Conservation (phyloP, 495 filamentous ascomycete species). For the Penicillium macrosclerotiorum region DNA sequence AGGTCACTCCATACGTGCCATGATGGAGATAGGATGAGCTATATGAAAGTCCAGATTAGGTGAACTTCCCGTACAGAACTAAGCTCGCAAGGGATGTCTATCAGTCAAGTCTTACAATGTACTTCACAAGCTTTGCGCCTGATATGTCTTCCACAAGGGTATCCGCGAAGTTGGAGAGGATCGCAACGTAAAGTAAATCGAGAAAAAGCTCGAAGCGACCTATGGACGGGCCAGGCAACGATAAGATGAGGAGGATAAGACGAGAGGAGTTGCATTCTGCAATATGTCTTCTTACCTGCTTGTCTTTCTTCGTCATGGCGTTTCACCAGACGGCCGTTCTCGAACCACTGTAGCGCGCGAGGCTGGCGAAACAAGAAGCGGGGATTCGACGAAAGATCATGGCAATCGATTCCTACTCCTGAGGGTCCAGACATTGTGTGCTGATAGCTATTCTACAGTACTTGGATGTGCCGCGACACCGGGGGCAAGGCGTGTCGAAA, state of each 20-base stretch:
- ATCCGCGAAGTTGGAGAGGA: conserved; percentile 44
- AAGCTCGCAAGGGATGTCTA: no score
- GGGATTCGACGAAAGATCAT: conserved; percentile 17
- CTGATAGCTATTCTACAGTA: not conserved
- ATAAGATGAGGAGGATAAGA: not conserved
- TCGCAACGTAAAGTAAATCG: conserved; percentile 47
- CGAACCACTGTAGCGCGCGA: conserved; percentile 41
- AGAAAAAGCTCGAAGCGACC: conserved; percentile 50
- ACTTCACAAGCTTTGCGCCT: conserved; percentile 42
- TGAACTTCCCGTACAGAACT: no score
- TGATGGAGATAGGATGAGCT: conserved; percentile 41
- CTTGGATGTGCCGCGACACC: not conserved
- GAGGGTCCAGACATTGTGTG: not conserved
- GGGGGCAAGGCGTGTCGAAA: not conserved
- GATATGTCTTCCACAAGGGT: conserved; percentile 44
- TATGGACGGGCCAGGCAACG: no score
- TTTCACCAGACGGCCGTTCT: conserved; percentile 32
- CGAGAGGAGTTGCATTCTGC: not conserved
- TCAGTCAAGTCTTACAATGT: conserved; percentile 31
- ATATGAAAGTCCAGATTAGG: not conserved
- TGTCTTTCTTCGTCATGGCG: conserved; percentile 35
- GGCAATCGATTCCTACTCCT: conserved; percentile 11
- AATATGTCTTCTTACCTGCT: conserved; percentile 21
- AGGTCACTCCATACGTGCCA: conserved; percentile 51
- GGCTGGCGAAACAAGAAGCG: conserved; percentile 37